phyloP scores from a whole-genome alignment of 768 basidiomycete genomes.

The Lyophyllum atratum region DNA sequence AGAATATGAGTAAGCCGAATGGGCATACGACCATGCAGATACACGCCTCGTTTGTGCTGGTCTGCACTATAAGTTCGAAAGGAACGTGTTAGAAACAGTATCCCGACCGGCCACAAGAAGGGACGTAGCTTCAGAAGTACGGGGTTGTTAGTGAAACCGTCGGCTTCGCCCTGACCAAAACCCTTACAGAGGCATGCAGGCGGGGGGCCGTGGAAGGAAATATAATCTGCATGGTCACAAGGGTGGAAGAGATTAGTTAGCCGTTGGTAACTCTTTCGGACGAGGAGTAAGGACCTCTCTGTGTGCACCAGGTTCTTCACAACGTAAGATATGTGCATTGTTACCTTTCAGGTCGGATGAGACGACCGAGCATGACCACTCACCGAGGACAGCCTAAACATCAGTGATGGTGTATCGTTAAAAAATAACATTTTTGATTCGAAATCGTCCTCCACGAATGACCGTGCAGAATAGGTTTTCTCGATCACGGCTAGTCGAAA shows the following conservation, averaged over 20 bases:
- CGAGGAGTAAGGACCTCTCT: not conserved
- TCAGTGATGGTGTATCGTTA: too few species aligned
- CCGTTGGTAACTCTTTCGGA: not conserved
- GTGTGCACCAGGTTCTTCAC: not conserved
- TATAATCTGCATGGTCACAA: conserved; percentile 18
- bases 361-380: too few species aligned
- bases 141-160: not conserved
- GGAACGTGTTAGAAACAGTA: conserved; percentile 28
- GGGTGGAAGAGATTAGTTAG: not conserved
- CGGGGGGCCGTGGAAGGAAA: conserved; percentile 28
- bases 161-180: too few species aligned
- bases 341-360: too few species aligned
- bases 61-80: conserved; percentile 32
- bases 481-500: too few species aligned
- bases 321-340: too few species aligned
- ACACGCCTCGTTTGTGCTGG: conserved; percentile 18
- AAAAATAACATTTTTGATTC: too few species aligned
- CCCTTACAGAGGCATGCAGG: conserved; percentile 25
- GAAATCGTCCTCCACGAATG: too few species aligned
- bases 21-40: not conserved
- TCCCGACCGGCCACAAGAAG: conserved; percentile 23
- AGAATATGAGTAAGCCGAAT: not conserved
- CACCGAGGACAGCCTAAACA: too few species aligned
- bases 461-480: too few species aligned
- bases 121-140: conserved; percentile 15